Evolutionary conservation across 108 stramenopile species (phyloP).

Genomic region (Cyclotella choctawhatcheeana): DNA sequence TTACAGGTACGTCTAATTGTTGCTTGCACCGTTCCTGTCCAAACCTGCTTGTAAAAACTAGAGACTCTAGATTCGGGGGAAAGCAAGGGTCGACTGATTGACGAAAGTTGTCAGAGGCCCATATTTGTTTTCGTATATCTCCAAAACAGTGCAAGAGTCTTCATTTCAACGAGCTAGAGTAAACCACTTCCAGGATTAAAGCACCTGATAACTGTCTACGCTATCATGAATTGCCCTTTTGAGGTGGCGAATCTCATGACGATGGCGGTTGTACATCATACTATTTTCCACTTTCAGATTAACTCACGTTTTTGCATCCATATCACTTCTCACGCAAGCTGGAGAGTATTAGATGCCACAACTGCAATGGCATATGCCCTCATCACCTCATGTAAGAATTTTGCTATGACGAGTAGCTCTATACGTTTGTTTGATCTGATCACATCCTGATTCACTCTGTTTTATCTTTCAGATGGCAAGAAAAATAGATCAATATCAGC

Average conservation of each 20-base stretch:
- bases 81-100: slow-evolving; percentile 83
- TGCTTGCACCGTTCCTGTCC: background rate
- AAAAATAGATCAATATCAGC: slow-evolving; percentile 66
- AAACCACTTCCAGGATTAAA: slow-evolving; percentile 89
- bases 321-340: slow-evolving; percentile 61
- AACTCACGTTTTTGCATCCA: slow-evolving; percentile 24
- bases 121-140: slow-evolving; percentile 29
- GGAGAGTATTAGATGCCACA: slow-evolving; percentile 84
- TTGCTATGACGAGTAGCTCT: no score
- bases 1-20: slow-evolving; percentile 65
- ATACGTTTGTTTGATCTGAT: no score
- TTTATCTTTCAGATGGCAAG: no score
- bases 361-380: slow-evolving; percentile 89
- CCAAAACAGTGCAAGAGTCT: slow-evolving; percentile 66
- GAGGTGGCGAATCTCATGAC: slow-evolving; percentile 72
- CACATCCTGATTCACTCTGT: no score
- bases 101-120: slow-evolving; percentile 86
- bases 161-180: slow-evolving; percentile 90
- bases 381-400: slow-evolving; percentile 70
- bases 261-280: slow-evolving; percentile 79
- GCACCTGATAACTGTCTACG: slow-evolving; percentile 87
- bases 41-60: slow-evolving; percentile 72
- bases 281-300: background rate
- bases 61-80: slow-evolving; percentile 66
- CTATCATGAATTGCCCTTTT: slow-evolving; percentile 78